phyloP scores from a whole-genome alignment of 2,329 filamentous ascomycete genomes.

The Diaporthe capsici region DNA sequence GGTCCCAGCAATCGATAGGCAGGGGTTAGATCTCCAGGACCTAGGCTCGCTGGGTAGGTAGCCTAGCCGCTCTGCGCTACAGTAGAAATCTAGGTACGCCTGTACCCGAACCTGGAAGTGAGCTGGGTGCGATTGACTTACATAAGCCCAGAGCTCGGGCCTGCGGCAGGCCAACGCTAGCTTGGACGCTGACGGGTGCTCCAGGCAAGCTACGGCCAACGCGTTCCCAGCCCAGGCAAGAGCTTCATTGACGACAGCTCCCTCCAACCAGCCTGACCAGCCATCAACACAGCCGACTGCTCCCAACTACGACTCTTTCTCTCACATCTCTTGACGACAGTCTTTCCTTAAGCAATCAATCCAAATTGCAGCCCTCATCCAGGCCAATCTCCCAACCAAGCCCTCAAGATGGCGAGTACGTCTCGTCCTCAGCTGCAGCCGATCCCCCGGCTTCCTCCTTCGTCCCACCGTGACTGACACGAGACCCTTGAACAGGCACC shows the following conservation, averaged over 20 bases:
- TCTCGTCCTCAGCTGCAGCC: conserved; percentile 43
- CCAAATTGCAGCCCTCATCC: not conserved
- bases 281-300: conserved; percentile 34
- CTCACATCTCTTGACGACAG: conserved; percentile 2
- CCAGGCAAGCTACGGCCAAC: conserved; percentile 64
- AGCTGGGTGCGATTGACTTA: not conserved
- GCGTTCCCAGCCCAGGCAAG: conserved; percentile 50
- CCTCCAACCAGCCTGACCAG: conserved; percentile 3
- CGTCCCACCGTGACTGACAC: conserved; percentile 46
- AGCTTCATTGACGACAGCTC: conserved; percentile 45
- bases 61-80: not conserved
- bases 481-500: conserved; percentile 69
- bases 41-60: not conserved
- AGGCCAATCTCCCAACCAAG: conserved; percentile 1
- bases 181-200: conserved; percentile 44
- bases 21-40: conserved; percentile 11
- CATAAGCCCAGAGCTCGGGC: conserved; percentile 37
- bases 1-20: conserved; percentile 33
- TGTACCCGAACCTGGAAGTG: not conserved
- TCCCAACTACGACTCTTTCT: conserved; percentile 39
- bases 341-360: not conserved
- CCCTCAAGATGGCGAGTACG: conserved; percentile 68
- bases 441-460: not conserved
- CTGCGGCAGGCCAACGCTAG: conserved; percentile 38
- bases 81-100: not conserved